These are phyloP conservation scores for Ascocoryne sarcoides DNA, from an alignment of 2,329 filamentous ascomycete species.

Conservation along the genomic window DNA sequence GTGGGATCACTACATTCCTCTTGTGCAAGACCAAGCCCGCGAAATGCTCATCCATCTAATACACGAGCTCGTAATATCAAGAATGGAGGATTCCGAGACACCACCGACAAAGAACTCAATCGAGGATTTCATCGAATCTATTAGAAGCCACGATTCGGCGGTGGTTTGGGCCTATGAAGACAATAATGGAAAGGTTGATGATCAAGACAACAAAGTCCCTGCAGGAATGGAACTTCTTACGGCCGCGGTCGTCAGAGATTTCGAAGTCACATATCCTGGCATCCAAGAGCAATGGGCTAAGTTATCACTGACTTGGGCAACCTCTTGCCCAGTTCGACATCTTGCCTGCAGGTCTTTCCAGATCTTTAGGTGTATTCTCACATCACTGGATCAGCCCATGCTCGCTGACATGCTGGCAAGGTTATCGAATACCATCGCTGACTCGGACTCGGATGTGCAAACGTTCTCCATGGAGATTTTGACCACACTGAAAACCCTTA, in stretches of 20 bases:
- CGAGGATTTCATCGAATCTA: conserved; percentile 78
- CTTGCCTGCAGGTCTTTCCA: conserved; percentile 96
- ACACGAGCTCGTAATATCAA: conserved; percentile 81
- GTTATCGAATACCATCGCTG: conserved; percentile 92
- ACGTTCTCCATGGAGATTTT: conserved; percentile 97
- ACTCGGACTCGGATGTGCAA: conserved; percentile 88
- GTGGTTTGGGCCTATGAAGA: conserved; percentile 96
- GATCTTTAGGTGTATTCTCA: conserved; percentile 89
- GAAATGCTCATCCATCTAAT: conserved; percentile 98
- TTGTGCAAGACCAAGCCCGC: conserved; percentile 92
- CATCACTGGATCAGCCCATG: conserved; percentile 85
- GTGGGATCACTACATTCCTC: conserved; percentile 93
- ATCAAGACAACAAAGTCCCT: conserved; percentile 72
- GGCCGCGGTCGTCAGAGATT: conserved; percentile 72
- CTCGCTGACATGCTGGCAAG: conserved; percentile 93
- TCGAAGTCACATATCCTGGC: conserved; percentile 73
- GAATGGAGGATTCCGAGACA: conserved; percentile 66
- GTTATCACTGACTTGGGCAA: conserved; percentile 88
- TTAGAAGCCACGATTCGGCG: conserved; percentile 72
- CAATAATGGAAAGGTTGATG: conserved; percentile 69
- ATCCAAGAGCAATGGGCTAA: conserved; percentile 89
- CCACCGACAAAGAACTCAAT: conserved; percentile 60
- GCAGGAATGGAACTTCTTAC: conserved; percentile 81
- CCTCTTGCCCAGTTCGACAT: conserved; percentile 90
- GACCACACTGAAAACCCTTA: conserved; percentile 86